These are phyloP conservation scores for Russula sp. DNA, from an alignment of 768 basidiomycete genomes.

Conservation along the genomic window DNA sequence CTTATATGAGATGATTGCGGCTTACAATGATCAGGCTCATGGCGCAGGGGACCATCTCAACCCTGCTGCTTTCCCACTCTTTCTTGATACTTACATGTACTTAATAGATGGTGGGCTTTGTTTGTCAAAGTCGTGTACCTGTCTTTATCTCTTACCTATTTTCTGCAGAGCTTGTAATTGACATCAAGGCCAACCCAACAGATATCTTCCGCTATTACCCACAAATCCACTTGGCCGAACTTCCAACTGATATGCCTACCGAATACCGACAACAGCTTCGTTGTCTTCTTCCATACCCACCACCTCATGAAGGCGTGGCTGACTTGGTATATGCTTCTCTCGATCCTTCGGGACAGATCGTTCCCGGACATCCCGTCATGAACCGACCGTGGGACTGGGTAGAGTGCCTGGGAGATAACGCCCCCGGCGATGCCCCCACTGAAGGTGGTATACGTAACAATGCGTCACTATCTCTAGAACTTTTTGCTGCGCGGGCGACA, in stretches of 20 bases:
- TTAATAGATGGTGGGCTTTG: conserved; percentile 63
- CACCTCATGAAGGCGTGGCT: conserved; percentile 49
- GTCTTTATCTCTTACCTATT: background rate
- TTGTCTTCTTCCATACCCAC: conserved; percentile 54
- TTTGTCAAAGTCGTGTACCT: background rate
- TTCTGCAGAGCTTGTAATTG: conserved; percentile 56
- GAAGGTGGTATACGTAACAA: conserved; percentile 53
- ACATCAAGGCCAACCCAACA: conserved; percentile 50
- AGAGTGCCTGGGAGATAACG: conserved; percentile 66
- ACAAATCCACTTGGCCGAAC: conserved; percentile 44
- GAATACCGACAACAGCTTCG: conserved; percentile 58
- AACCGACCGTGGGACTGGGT: conserved; percentile 89
- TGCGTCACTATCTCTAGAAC: conserved; percentile 67
- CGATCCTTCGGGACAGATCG: conserved; percentile 50
- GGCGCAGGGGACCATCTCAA: conserved; percentile 54
- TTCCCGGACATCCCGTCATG: conserved; percentile 52
- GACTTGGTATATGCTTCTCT: conserved; percentile 59
- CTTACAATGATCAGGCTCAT: conserved; percentile 46
- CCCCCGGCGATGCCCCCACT: conserved; percentile 42
- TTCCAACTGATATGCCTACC: conserved; percentile 55
- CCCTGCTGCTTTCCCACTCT: conserved; percentile 56
- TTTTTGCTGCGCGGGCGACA: conserved; percentile 65
- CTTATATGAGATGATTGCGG: background rate
- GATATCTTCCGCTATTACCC: conserved; percentile 72
- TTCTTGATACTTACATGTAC: conserved; percentile 73